Conservation (phyloP, 1,284 basidiomycete genomes). For the Irpex sp. region DNA sequence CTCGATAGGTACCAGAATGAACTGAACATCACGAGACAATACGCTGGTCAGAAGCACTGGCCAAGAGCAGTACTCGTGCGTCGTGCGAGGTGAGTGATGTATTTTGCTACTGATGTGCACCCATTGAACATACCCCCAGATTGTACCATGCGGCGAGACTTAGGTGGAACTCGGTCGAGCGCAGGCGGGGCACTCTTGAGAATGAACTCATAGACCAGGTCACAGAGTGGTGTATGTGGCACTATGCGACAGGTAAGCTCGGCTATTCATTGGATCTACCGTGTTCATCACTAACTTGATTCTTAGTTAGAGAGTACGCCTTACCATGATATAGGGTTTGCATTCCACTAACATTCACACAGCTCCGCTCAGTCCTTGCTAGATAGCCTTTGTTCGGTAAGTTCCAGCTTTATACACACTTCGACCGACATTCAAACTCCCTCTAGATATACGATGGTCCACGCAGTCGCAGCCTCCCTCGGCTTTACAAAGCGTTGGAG, state of each 20-base stretch:
- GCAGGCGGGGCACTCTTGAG: conserved; percentile 67
- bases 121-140: conserved; percentile 28
- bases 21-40: conserved; percentile 59
- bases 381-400: conserved; percentile 53
- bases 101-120: neutral
- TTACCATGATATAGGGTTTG: neutral
- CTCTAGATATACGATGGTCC: conserved; percentile 74
- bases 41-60: conserved; percentile 69
- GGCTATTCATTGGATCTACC: conserved; percentile 20
- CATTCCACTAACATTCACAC: neutral
- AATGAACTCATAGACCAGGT: conserved; percentile 79
- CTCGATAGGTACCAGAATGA: conserved; percentile 60
- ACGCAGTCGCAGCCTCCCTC: conserved; percentile 60
- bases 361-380: conserved; percentile 61
- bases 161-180: conserved; percentile 70
- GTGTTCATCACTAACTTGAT: neutral
- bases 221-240: conserved; percentile 82
- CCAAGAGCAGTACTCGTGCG: conserved; percentile 65
- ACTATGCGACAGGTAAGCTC: conserved; percentile 59
- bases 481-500: conserved; percentile 67
- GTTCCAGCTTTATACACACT: conserved; percentile 13
- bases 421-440: neutral
- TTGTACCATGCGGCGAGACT: conserved; percentile 66
- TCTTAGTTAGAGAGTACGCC: conserved; percentile 51
- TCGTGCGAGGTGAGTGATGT: conserved; percentile 48